These are phyloP conservation scores for Dioscorea alata DNA, from an alignment of 106 monocot species.

Conservation along the genomic window DNA sequence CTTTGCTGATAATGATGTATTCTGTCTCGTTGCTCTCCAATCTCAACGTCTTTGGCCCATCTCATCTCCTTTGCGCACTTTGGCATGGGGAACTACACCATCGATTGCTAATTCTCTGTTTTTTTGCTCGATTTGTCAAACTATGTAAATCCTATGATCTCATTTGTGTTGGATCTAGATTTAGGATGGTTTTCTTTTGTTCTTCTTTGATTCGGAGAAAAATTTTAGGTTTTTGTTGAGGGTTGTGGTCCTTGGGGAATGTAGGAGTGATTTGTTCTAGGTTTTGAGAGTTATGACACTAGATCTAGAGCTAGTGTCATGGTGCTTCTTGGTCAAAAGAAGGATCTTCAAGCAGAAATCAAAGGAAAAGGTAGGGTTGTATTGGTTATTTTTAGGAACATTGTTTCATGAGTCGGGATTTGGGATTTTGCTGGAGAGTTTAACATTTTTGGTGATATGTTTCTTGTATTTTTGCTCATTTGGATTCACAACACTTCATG, in stretches of 20 bases:
- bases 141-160: constrained; percentile 3
- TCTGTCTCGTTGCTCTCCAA: constrained; percentile 21
- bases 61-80: constrained; percentile 70
- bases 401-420: too few species aligned
- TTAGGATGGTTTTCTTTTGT: background rate
- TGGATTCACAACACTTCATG: too few species aligned
- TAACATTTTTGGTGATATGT: too few species aligned
- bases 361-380: constrained; percentile 36
- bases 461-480: too few species aligned
- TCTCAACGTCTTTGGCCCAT: constrained; percentile 64
- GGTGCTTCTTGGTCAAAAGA: constrained; percentile 19
- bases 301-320: constrained; percentile 8
- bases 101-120: constrained; percentile 32
- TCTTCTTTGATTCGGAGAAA: background rate
- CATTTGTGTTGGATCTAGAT: background rate
- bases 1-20: background rate
- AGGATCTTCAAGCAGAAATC: constrained; percentile 17
- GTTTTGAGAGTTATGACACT: constrained; percentile 21
- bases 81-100: constrained; percentile 55
- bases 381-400: too few species aligned
- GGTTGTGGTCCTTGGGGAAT: background rate
- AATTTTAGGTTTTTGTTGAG: background rate
- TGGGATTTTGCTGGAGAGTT: too few species aligned
- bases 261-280: background rate
- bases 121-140: background rate